These are phyloP conservation scores for Echeveria elegans DNA, from an alignment of 164 flowering plant genomes.

Conservation along the genomic window DNA sequence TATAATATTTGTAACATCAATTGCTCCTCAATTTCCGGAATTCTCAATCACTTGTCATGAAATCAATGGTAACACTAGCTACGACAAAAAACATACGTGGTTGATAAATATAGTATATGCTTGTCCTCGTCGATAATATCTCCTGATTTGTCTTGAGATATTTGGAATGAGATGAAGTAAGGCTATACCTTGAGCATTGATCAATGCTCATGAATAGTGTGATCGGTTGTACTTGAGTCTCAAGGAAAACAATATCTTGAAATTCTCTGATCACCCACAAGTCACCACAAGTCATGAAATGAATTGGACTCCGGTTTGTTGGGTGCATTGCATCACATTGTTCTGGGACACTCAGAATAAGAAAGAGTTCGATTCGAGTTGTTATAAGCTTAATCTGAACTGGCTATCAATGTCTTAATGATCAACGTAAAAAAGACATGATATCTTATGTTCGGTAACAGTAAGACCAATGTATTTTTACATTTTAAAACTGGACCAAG, in stretches of 20 bases:
- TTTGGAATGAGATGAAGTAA: background rate
- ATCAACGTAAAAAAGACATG: too few relatives aligned
- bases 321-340: background rate
- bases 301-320: background rate
- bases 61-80: too few relatives aligned
- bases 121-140: background rate
- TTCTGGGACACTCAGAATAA: background rate
- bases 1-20: too few relatives aligned
- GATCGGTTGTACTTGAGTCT: background rate
- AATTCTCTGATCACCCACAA: background rate
- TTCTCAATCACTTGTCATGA: too few relatives aligned
- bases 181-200: background rate
- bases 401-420: background rate
- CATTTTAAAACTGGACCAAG: too few relatives aligned
- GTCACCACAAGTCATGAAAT: background rate
- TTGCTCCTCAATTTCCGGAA: too few relatives aligned
- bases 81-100: too few relatives aligned
- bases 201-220: background rate
- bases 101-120: background rate
- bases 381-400: too few relatives aligned
- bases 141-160: background rate
- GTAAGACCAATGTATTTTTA: too few relatives aligned
- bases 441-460: too few relatives aligned
- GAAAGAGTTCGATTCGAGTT: too few relatives aligned
- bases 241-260: background rate